Percentiles rank a stretch among this genome's conserved stretches.
phyloP scores from a whole-genome alignment of 768 basidiomycete genomes.

The Basidioascus undulatus region DNA sequence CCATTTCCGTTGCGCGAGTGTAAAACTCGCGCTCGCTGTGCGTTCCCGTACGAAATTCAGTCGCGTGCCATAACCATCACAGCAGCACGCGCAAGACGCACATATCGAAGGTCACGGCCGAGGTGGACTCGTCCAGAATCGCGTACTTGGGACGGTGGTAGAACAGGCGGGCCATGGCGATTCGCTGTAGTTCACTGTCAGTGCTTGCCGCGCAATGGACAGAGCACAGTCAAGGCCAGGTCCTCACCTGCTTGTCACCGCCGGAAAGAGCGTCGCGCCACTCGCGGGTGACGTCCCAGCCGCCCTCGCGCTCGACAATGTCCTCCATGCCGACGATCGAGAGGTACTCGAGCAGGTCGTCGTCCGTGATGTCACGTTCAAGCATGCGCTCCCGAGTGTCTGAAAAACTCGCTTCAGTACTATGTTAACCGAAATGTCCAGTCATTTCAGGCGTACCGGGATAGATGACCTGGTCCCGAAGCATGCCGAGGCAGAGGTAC shows the following conservation, averaged over 20 bases:
- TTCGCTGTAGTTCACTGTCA: conserved; percentile 32
- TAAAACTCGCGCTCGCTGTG: conserved; percentile 1
- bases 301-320: conserved; percentile 84
- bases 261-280: conserved; percentile 87
- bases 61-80: no score
- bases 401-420: no score
- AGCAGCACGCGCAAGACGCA: no score
- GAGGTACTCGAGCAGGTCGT: conserved; percentile 45
- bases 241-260: conserved; percentile 81
- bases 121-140: conserved; percentile 88
- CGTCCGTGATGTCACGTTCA: conserved; percentile 46
- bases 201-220: conserved; percentile 1
- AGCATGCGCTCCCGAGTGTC: conserved; percentile 12
- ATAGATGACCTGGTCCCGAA: conserved; percentile 91
- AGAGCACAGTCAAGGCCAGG: no score
- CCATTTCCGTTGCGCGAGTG: conserved; percentile 24
- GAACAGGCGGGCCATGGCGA: conserved; percentile 89
- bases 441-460: conserved; percentile 67
- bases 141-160: conserved; percentile 95
- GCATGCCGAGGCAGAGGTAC: conserved; percentile 75
- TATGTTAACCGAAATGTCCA: no score
- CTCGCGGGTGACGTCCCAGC: conserved; percentile 70
- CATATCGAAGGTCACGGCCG: conserved; percentile 76
- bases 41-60: no score
- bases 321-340: conserved; percentile 56